phyloP scores from a whole-genome alignment of 768 basidiomycete genomes.

The Trametes gibbosa region DNA sequence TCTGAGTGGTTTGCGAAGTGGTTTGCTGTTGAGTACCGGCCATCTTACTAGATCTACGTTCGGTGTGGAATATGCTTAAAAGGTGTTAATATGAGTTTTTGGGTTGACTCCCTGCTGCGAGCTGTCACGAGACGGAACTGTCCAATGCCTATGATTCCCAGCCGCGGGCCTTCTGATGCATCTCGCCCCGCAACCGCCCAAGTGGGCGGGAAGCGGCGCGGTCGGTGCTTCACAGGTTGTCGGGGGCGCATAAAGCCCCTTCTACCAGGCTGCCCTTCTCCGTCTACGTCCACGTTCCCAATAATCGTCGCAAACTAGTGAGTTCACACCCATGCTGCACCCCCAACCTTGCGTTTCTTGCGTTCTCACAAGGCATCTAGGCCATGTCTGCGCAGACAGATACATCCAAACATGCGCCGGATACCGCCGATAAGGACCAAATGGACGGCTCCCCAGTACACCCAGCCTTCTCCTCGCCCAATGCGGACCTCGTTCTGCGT shows the following conservation, averaged over 20 bases:
- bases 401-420: not conserved
- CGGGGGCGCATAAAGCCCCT: not conserved
- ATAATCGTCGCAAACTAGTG: not conserved
- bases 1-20: constrained; percentile 14
- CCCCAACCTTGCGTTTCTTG: not conserved
- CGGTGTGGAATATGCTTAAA: not conserved
- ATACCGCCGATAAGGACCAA: not conserved
- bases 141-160: not conserved
- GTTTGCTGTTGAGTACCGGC: not conserved
- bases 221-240: too few species aligned
- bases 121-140: not conserved
- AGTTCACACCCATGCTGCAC: not conserved
- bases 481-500: constrained; percentile 23
- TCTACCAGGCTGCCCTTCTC: not conserved
- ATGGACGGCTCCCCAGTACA: constrained; percentile 1
- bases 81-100: not conserved
- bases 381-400: not conserved
- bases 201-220: not conserved
- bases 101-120: not conserved
- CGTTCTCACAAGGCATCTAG: not conserved
- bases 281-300: not conserved
- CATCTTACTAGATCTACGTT: constrained; percentile 5
- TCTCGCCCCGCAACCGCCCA: not conserved
- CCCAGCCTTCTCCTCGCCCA: constrained; percentile 15
- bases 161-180: not conserved